Conservation (phyloP, 257 asterid genomes). For the Rubia yunnanensis region DNA sequence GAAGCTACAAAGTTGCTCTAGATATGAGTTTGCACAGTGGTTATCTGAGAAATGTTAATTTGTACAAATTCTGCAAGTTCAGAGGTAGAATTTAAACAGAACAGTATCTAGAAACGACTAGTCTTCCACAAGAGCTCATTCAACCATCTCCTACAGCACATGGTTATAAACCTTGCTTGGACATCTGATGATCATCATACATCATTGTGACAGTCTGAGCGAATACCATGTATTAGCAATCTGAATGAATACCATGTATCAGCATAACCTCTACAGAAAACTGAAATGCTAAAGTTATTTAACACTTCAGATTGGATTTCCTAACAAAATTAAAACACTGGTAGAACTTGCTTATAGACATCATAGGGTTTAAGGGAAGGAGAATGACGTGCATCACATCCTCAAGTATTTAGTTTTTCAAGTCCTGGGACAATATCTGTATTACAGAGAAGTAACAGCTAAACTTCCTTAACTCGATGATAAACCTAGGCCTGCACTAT, state of each 20-base stretch:
- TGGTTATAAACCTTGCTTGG: conserved; percentile 30
- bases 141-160: conserved; percentile 34
- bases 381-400: background rate
- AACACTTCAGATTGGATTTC: background rate
- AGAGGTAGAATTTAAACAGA: conserved; percentile 11
- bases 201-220: conserved; percentile 67
- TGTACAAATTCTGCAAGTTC: conserved; percentile 9
- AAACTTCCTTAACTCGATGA: background rate
- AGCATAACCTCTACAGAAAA: conserved; percentile 29
- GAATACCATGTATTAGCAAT: conserved; percentile 53
- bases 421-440: background rate
- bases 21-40: background rate
- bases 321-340: background rate
- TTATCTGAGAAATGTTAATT: background rate
- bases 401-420: background rate
- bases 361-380: background rate
- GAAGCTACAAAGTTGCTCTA: background rate
- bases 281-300: conserved; percentile 12
- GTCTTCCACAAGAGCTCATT: conserved; percentile 21
- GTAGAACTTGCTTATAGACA: conserved; percentile 2
- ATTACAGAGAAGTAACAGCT: background rate
- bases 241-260: conserved; percentile 57
- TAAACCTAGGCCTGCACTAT: background rate
- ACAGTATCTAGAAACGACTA: conserved; percentile 3
- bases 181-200: conserved; percentile 69